Percentiles rank a stretch among this genome's conserved stretches.
Conservation (phyloP, 192 early-diverging fungal species). For the Spinellus fusiger region DNA sequence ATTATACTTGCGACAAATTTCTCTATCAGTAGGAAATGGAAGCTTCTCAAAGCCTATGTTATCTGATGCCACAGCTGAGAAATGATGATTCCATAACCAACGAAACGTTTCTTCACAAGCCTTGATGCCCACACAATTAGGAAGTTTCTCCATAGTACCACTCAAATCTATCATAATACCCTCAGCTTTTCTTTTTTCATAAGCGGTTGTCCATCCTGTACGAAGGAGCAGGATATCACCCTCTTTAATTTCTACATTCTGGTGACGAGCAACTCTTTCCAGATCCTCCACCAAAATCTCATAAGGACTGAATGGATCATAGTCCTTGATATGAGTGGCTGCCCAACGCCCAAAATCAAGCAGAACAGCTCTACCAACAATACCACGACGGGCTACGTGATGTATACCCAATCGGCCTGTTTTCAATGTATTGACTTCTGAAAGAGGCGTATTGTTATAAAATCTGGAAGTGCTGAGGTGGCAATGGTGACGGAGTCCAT, state of each 20-base stretch:
- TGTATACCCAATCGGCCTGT: constrained; percentile 25
- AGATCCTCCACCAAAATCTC: constrained; percentile 21
- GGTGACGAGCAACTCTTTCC: constrained; percentile 11
- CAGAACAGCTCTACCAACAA: constrained; percentile 23
- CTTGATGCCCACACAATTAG: constrained; percentile 18
- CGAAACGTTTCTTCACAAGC: constrained; percentile 23
- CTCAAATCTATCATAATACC: neutral
- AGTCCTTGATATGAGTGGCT: constrained; percentile 3
- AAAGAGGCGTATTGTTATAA: constrained; percentile 15
- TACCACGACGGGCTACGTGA: constrained; percentile 26
- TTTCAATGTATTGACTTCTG: neutral
- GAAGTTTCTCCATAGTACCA: neutral
- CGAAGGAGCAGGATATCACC: constrained; percentile 29
- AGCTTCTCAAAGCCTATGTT: constrained; percentile 15
- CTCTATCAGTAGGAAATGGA: constrained; percentile 9
- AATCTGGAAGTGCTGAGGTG: constrained; percentile 12
- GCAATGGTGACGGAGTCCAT: constrained; percentile 23
- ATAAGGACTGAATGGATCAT: constrained; percentile 14
- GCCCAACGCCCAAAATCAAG: constrained; percentile 28
- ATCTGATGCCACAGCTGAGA: constrained; percentile 25
- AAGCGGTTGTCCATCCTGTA: constrained; percentile 20
- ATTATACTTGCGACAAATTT: constrained; percentile 18
- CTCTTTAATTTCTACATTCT: constrained; percentile 18
- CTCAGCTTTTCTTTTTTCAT: neutral
- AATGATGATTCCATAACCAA: constrained; percentile 31